Percentiles rank a stretch among this genome's conserved stretches.
These are phyloP conservation scores for Spiromastix sp. DNA, from an alignment of 2,329 filamentous ascomycete species.

Conservation along the genomic window DNA sequence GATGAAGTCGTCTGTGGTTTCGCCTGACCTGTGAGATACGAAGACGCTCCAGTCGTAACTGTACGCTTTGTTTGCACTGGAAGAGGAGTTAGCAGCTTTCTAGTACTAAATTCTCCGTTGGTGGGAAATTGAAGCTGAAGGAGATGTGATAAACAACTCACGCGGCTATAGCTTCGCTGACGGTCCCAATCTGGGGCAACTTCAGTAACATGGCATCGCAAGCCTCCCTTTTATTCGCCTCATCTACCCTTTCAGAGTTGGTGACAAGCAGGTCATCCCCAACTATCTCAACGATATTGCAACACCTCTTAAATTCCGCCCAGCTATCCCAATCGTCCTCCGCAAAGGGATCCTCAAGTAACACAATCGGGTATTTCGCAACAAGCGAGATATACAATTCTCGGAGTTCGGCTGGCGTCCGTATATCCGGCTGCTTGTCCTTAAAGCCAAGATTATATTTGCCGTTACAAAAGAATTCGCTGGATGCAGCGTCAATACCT, in stretches of 20 bases:
- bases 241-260: constrained; percentile 25
- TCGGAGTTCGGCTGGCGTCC: constrained; percentile 19
- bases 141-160: too few species aligned
- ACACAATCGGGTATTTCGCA: constrained; percentile 27
- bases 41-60: constrained; percentile 31
- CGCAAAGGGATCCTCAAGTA: constrained; percentile 34
- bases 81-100: too few species aligned
- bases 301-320: constrained; percentile 24
- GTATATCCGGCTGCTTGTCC: constrained; percentile 14
- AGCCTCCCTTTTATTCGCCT: constrained; percentile 27
- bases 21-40: constrained; percentile 34
- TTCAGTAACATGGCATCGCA: constrained; percentile 34
- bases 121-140: too few species aligned
- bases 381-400: constrained; percentile 23
- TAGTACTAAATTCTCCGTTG: too few species aligned
- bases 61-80: constrained; percentile 22
- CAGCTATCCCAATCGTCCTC: constrained; percentile 32
- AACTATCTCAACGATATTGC: constrained; percentile 25
- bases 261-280: constrained; percentile 34
- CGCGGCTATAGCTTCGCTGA: constrained; percentile 32
- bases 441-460: constrained; percentile 32
- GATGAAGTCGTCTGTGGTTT: constrained; percentile 36
- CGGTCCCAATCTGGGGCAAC: constrained; percentile 35
- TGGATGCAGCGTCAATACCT: constrained; percentile 32
- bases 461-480: constrained; percentile 26